These are phyloP conservation scores for Leccinum solheimii DNA, from an alignment of 1,284 basidiomycete genomes.

Conservation along the genomic window DNA sequence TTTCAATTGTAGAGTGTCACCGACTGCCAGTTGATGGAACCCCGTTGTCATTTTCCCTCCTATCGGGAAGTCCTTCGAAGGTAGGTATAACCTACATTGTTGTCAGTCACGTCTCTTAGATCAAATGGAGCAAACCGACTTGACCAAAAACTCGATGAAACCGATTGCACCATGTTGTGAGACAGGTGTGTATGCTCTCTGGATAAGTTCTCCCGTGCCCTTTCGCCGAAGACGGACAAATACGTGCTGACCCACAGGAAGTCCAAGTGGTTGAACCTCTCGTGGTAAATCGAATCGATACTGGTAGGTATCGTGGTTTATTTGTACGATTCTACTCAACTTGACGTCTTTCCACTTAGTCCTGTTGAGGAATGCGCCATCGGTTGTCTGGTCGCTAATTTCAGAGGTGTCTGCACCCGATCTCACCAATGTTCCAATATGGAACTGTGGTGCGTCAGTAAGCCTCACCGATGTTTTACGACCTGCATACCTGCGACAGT, in stretches of 20 bases:
- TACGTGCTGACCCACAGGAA: conserved; percentile 66
- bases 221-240: conserved; percentile 50
- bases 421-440: conserved; percentile 44
- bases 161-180: conserved; percentile 47
- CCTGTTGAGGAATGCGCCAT: conserved; percentile 46
- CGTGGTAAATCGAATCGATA: conserved; percentile 55
- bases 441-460: conserved; percentile 33
- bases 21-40: conserved; percentile 50
- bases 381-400: conserved; percentile 11
- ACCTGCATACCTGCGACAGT: conserved; percentile 42
- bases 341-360: conserved; percentile 54
- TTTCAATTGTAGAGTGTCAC: conserved; percentile 59
- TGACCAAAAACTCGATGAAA: conserved; percentile 57
- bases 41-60: conserved; percentile 63
- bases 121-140: conserved; percentile 34
- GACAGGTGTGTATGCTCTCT: conserved; percentile 66
- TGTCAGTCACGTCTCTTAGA: conserved; percentile 2
- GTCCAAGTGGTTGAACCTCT: conserved; percentile 50
- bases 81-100: conserved; percentile 44
- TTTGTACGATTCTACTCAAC: conserved; percentile 41
- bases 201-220: conserved; percentile 48
- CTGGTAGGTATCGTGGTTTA: conserved; percentile 51
- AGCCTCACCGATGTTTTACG: conserved; percentile 3
- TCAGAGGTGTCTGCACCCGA: background rate
- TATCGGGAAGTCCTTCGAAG: conserved; percentile 38